Evolutionary conservation across 306 rosid species (phyloP), one percentile per base, ranked within the genome.

Genomic region (Styphnolobium japonicum): DNA sequence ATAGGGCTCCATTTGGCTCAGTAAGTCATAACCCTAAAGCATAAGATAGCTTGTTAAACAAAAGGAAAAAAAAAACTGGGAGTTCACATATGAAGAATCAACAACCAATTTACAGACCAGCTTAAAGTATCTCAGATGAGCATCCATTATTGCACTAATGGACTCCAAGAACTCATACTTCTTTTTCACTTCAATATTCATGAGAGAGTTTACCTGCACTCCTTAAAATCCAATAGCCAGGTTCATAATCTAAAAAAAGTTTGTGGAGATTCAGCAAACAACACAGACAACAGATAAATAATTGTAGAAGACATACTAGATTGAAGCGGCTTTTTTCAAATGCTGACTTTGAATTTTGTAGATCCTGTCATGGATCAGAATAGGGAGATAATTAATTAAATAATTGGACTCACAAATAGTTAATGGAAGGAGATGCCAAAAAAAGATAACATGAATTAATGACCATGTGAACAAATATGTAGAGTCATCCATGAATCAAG

Each of bases 311-410:
- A 71, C 97, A 74, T 91, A 95, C 99, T 86, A 95, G 97, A 86
- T 93, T 93, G 90, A 95, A 93, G 89, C 99, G 99, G 84, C 94
- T 93, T 78, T 88, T 95, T 90, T 95, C 99, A 58, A 95, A 95
- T 75, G 88, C 82, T 70, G 99, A 95, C 87, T 95, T 95, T 5
- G 99, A 95, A 80, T 95, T 95, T 84, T 90, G 94, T 67, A 95
- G 92, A 86, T 84, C 98, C 99, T 95, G 93, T 58, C 71, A 88
- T 22, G 67, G 73, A 76, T 67, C 52, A 68, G 61, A 81, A 57
- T 3, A 68, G 68, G 23, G 62, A 73, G 69, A 65, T 49, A 39
- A 69, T 18, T 64, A 31, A 76, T 43, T 71, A 62, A 37, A 55
- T 68, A 68, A 78, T 46, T 39, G 23, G 49, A 71, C 58, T 46